Percentiles rank a stretch among this genome's conserved stretches.
Conservation (phyloP, 2,329 filamentous ascomycete species). For the Fonsecaea multimorphosa region DNA sequence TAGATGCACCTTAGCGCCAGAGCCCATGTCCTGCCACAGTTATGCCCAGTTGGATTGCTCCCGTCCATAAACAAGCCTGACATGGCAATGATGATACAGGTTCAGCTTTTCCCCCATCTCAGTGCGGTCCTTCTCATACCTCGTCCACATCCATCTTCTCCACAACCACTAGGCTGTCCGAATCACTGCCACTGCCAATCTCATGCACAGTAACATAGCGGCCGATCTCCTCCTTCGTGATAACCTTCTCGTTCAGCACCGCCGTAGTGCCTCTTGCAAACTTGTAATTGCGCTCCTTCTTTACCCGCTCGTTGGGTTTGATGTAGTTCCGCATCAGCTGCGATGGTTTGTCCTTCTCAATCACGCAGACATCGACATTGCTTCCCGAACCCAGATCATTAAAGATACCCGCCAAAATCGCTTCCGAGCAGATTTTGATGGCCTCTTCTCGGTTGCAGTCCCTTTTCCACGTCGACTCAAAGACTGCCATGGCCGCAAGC, state of each 20-base stretch:
- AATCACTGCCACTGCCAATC: constrained; percentile 63
- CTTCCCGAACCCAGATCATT: constrained; percentile 97
- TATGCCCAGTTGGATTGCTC: neutral
- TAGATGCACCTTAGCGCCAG: constrained; percentile 25
- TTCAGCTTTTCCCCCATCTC: neutral
- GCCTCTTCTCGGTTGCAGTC: constrained; percentile 78
- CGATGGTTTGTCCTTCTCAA: constrained; percentile 93
- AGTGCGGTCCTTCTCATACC: constrained; percentile 8
- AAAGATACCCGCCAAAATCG: constrained; percentile 96
- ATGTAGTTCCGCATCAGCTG: constrained; percentile 86
- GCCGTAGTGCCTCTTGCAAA: constrained; percentile 94
- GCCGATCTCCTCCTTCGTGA: constrained; percentile 89
- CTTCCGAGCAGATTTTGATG: constrained; percentile 80
- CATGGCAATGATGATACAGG: constrained; percentile 24
- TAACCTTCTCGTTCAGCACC: constrained; percentile 93
- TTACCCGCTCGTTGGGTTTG: constrained; percentile 85
- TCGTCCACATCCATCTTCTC: constrained; percentile 71
- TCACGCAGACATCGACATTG: constrained; percentile 96
- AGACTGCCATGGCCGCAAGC: constrained; percentile 95
- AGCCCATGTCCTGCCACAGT: neutral
- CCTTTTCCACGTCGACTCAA: constrained; percentile 93
- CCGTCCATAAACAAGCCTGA: constrained; percentile 2
- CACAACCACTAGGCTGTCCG: constrained; percentile 61
- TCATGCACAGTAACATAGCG: constrained; percentile 94
- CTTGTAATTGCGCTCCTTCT: constrained; percentile 91